These are phyloP conservation scores for Talaromyces sp. DNA, from an alignment of 2,329 filamentous ascomycete species.

Conservation along the genomic window DNA sequence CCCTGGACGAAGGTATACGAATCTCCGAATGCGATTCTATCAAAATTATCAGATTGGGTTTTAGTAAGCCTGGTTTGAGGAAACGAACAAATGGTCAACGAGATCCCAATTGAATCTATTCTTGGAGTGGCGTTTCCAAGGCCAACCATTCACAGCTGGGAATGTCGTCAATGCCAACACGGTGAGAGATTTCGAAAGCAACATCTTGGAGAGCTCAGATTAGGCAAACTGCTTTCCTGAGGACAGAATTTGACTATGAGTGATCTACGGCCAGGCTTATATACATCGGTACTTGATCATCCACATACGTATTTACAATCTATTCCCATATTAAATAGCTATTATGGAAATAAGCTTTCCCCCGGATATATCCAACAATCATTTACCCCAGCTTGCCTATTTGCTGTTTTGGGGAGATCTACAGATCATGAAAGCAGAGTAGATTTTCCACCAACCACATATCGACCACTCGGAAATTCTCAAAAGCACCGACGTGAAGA, in stretches of 20 bases:
- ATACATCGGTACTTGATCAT: neutral
- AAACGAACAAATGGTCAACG: neutral
- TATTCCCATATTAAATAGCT: neutral
- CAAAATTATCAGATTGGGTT: neutral
- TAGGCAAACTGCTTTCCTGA: too few species aligned
- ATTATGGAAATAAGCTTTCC: neutral
- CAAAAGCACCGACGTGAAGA: neutral
- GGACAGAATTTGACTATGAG: neutral
- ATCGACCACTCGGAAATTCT: neutral
- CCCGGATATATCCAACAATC: neutral
- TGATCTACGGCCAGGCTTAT: neutral
- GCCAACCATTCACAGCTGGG: neutral
- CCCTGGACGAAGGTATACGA: conserved; percentile 52
- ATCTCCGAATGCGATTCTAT: conserved; percentile 22
- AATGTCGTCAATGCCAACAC: neutral
- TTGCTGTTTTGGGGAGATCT: neutral
- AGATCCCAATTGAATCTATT: neutral
- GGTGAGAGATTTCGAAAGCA: neutral
- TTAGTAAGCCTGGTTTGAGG: neutral
- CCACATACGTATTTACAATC: neutral
- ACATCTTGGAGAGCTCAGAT: neutral
- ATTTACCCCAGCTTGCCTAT: neutral
- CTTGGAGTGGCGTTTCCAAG: neutral
- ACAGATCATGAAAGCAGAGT: neutral
- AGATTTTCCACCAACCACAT: conserved; percentile 1